Evolutionary conservation across 2,329 filamentous ascomycete genomes (phyloP).

Genomic region (Alternaria arborescens): DNA sequence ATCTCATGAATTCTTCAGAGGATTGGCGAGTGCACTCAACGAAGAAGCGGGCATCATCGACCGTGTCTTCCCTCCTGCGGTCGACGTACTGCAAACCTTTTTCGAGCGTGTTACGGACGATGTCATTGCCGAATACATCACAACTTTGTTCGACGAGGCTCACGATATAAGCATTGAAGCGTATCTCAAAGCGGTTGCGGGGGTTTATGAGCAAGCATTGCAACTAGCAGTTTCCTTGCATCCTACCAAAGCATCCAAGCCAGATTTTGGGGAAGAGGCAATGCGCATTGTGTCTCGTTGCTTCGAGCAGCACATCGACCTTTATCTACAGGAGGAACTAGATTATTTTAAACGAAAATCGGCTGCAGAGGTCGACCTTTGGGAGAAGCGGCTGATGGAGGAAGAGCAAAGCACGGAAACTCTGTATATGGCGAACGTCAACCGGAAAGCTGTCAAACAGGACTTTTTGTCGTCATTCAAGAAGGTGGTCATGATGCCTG

Average conservation of each 20-base stretch:
- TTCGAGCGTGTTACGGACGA: constrained; percentile 85
- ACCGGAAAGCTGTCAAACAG: constrained; percentile 92
- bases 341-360: constrained; percentile 82
- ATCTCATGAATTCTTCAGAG: constrained; percentile 81
- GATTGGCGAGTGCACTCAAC: constrained; percentile 76
- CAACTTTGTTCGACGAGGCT: constrained; percentile 84
- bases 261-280: constrained; percentile 70
- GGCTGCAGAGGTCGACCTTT: constrained; percentile 78
- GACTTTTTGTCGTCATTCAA: constrained; percentile 97
- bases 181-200: constrained; percentile 86
- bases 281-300: constrained; percentile 74
- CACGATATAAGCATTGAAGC: constrained; percentile 77
- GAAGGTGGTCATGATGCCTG: constrained; percentile 99
- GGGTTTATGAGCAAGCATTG: constrained; percentile 85
- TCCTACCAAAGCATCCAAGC: constrained; percentile 69
- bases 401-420: constrained; percentile 91
- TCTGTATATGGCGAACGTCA: constrained; percentile 95
- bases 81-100: constrained; percentile 77
- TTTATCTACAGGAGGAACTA: constrained; percentile 91
- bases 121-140: constrained; percentile 83
- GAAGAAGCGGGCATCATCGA: constrained; percentile 84
- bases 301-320: constrained; percentile 92
- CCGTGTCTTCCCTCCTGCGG: constrained; percentile 77
- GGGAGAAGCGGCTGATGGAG: constrained; percentile 91
- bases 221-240: constrained; percentile 77